Evolutionary conservation across 2,329 filamentous ascomycete species (phyloP).

Genomic region (Cephalotrichum gorgonifer): DNA sequence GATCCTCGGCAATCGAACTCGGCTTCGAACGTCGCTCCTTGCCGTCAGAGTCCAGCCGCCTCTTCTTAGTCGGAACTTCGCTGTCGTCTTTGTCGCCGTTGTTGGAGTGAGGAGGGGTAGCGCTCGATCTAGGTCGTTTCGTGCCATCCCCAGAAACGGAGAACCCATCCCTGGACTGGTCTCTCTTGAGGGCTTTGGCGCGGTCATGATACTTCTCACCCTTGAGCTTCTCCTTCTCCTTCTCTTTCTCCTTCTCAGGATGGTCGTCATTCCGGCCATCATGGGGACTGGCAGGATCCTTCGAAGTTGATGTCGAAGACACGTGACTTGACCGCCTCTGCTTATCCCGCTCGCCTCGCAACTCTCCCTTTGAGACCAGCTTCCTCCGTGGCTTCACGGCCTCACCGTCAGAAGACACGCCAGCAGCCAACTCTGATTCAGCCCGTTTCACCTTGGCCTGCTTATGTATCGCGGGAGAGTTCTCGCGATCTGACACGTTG

Average conservation of each 20-base stretch:
- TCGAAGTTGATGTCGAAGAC: slow-evolving; percentile 42
- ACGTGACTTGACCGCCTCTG: slow-evolving; percentile 48
- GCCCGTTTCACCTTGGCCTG: slow-evolving; percentile 38
- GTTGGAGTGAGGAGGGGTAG: slow-evolving; percentile 43
- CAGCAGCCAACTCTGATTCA: slow-evolving; percentile 42
- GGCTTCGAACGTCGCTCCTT: slow-evolving; percentile 38
- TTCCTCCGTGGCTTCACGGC: slow-evolving; percentile 50
- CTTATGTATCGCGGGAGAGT: slow-evolving; percentile 38
- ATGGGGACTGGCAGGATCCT: slow-evolving; percentile 42
- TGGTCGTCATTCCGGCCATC: slow-evolving; percentile 35
- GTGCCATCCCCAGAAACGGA: slow-evolving; percentile 39
- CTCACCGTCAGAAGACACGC: slow-evolving; percentile 46
- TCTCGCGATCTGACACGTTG: slow-evolving; percentile 41
- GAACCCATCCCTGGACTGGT: slow-evolving; percentile 47
- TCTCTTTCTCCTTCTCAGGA: slow-evolving; percentile 25
- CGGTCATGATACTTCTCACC: slow-evolving; percentile 49
- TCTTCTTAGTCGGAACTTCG: slow-evolving; percentile 47
- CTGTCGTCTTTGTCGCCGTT: slow-evolving; percentile 42
- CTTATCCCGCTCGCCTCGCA: slow-evolving; percentile 48
- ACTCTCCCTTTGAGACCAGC: slow-evolving; percentile 51
- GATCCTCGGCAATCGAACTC: slow-evolving; percentile 32
- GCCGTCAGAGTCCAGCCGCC: slow-evolving; percentile 44
- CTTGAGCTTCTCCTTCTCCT: slow-evolving; percentile 12
- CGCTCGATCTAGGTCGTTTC: slow-evolving; percentile 49
- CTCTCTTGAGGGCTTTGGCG: slow-evolving; percentile 49